phyloP scores from a whole-genome alignment of 371 early-diverging fungal genomes.

The Rhizopus delemar region DNA sequence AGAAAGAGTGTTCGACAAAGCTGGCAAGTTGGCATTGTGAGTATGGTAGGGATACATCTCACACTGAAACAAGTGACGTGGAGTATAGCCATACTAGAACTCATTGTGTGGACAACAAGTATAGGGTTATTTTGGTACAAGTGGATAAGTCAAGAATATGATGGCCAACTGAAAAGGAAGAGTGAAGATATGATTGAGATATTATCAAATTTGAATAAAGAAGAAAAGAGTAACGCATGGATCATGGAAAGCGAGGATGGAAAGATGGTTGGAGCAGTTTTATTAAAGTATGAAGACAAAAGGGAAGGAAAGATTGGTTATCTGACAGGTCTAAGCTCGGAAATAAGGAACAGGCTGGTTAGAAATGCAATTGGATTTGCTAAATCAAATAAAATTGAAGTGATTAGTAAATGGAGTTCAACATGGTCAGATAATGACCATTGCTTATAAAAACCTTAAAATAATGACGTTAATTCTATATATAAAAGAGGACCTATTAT shows the following conservation, averaged over 20 bases:
- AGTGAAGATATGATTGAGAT: slow-evolving; percentile 7
- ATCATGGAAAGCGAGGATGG: slow-evolving; percentile 30
- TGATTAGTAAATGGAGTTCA: slow-evolving; percentile 38
- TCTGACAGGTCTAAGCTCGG: slow-evolving; percentile 33
- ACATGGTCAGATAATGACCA: slow-evolving; percentile 2
- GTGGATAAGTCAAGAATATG: slow-evolving; percentile 21
- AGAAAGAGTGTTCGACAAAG: slow-evolving; percentile 22
- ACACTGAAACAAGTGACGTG: not conserved
- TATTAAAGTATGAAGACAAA: slow-evolving; percentile 26
- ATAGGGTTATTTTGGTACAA: slow-evolving; percentile 35
- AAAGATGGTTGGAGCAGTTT: slow-evolving; percentile 31
- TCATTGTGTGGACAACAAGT: slow-evolving; percentile 39
- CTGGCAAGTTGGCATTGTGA: slow-evolving; percentile 43
- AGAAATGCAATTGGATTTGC: slow-evolving; percentile 43
- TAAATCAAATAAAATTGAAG: slow-evolving; percentile 39
- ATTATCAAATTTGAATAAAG: slow-evolving; percentile 9
- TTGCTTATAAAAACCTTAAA: not conserved
- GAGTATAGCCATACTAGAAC: slow-evolving; percentile 16
- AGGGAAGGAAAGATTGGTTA: slow-evolving; percentile 42
- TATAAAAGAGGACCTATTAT: not conserved
- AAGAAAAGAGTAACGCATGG: slow-evolving; percentile 37
- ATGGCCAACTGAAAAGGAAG: slow-evolving; percentile 1
- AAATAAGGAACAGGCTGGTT: slow-evolving; percentile 35
- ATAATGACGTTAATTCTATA: slow-evolving; percentile 2
- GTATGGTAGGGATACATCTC: slow-evolving; percentile 31